A percentile compares a stretch with the other conserved stretches of the same genome.
These are phyloP conservation scores for Gloeopeniophorella convolvens DNA, from an alignment of 768 basidiomycete genomes.

Conservation along the genomic window DNA sequence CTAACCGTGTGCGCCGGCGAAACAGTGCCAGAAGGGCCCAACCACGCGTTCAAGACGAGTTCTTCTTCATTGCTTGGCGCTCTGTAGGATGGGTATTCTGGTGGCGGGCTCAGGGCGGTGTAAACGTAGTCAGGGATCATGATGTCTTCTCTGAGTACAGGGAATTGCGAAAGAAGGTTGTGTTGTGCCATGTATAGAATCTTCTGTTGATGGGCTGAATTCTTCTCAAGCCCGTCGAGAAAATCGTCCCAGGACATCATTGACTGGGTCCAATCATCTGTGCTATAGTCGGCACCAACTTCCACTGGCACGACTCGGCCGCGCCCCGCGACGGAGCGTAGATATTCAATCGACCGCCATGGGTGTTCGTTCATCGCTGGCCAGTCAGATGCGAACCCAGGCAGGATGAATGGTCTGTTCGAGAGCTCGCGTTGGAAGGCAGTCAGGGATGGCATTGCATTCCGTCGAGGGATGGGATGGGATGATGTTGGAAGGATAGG, in stretches of 20 bases:
- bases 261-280: slow-evolving; percentile 72
- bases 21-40: slow-evolving; percentile 71
- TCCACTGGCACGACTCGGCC: slow-evolving; percentile 89
- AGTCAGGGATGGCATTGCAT: slow-evolving; percentile 48
- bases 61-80: slow-evolving; percentile 63
- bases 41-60: slow-evolving; percentile 70
- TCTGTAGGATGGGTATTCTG: slow-evolving; percentile 43
- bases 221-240: slow-evolving; percentile 38
- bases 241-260: slow-evolving; percentile 78
- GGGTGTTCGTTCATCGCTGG: slow-evolving; percentile 64
- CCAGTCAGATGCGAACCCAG: slow-evolving; percentile 61
- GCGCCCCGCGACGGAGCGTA: slow-evolving; percentile 63
- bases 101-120: slow-evolving; percentile 42
- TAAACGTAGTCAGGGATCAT: slow-evolving; percentile 87
- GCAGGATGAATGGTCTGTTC: slow-evolving; percentile 65
- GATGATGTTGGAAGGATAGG: slow-evolving; percentile 12
- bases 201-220: slow-evolving; percentile 23
- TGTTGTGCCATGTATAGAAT: slow-evolving; percentile 88
- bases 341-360: slow-evolving; percentile 68
- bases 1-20: slow-evolving; percentile 87
- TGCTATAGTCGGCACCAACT: slow-evolving; percentile 77
- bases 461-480: slow-evolving; percentile 34
- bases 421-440: slow-evolving; percentile 39
- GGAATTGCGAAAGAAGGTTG: slow-evolving; percentile 79
- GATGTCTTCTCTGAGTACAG: slow-evolving; percentile 66